Evolutionary conservation across 2,329 filamentous ascomycete genomes (phyloP), one percentile per base, ranked within the genome.

Genomic region (Rachicladosporium sp.): DNA sequence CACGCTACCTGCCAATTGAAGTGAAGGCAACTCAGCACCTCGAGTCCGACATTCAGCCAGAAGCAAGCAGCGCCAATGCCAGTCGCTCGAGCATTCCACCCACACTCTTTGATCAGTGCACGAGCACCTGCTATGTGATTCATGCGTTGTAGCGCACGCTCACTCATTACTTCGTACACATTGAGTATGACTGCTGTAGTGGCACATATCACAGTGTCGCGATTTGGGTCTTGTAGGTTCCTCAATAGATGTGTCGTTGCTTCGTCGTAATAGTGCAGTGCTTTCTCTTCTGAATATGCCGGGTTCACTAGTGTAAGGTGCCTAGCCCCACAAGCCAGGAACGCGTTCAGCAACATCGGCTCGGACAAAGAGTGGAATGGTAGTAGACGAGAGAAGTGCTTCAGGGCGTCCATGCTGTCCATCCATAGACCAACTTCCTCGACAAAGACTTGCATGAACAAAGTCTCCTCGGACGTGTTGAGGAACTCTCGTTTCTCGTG

Each of bases 381-480:
- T n/a, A 95, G 68, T n/a, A 85, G 67, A 35, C 82, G 74, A 15
- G 84, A 85, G 58, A 95, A 95, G 66, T 77, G 83, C 63, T 89
- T 89, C 48, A 80, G 72, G 29, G 77, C 72, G 63, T 93, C 85
- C 67, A 95, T 78, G 32, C 79, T 84, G 61, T 95, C 89, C 84
- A 96, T 93, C 86, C 89, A 95, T 3, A 86, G 62, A 1, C 82
- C 87, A 2, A 96, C 84, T 48, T 94, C 82, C 23, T 27, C 23
- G 15, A 93, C 80, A 57, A 93, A 96, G 0, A 87, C 79, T 58
- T 93, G 85, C 80, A 95, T 85, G 55, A 87, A 87, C n/a, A 80
- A 65, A 0, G 91, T 73, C 56, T 94, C 86, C 42, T 93, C 83
- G 6, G 78, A 73, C 3, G 75, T 76, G 47, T 75, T 78, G 33